phyloP scores from a whole-genome alignment of 2,329 filamentous ascomycete species.

The Ceratocystis harringtonii region DNA sequence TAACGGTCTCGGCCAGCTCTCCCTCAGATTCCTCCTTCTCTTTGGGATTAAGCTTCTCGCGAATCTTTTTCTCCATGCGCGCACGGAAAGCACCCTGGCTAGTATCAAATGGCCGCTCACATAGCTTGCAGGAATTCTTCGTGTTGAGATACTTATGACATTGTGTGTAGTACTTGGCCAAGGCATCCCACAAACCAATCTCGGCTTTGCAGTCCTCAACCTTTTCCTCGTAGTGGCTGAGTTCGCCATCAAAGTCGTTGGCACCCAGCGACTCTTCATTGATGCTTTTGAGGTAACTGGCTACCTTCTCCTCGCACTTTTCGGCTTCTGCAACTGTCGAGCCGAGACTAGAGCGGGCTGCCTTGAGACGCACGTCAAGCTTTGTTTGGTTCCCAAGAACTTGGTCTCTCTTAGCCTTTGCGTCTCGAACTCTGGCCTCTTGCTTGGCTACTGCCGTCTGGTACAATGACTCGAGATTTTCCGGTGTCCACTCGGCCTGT shows the following conservation, averaged over 20 bases:
- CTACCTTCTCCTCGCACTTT: constrained; percentile 42
- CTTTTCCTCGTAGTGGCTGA: constrained; percentile 39
- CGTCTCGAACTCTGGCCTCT: constrained; percentile 42
- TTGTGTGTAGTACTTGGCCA: constrained; percentile 56
- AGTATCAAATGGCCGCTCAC: constrained; percentile 53
- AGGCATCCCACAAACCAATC: constrained; percentile 50
- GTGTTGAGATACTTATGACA: constrained; percentile 51
- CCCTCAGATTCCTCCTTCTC: constrained; percentile 47
- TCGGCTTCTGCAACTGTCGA: constrained; percentile 48
- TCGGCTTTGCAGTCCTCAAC: constrained; percentile 49
- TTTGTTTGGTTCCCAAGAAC: constrained; percentile 60
- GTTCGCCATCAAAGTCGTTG: constrained; percentile 39
- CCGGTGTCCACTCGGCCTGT: constrained; percentile 50
- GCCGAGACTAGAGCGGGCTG: constrained; percentile 46
- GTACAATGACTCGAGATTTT: constrained; percentile 56
- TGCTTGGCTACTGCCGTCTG: constrained; percentile 47
- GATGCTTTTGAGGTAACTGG: constrained; percentile 32
- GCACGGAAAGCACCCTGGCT: constrained; percentile 40
- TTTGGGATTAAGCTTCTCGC: constrained; percentile 45
- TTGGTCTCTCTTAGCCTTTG: constrained; percentile 55
- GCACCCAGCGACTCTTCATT: constrained; percentile 31
- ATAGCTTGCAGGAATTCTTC: constrained; percentile 62
- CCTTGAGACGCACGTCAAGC: constrained; percentile 57
- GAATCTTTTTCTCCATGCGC: constrained; percentile 52
- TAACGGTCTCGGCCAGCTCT: constrained; percentile 38